phyloP scores from a whole-genome alignment of 305 asterid species.

The Rubia balearica region DNA sequence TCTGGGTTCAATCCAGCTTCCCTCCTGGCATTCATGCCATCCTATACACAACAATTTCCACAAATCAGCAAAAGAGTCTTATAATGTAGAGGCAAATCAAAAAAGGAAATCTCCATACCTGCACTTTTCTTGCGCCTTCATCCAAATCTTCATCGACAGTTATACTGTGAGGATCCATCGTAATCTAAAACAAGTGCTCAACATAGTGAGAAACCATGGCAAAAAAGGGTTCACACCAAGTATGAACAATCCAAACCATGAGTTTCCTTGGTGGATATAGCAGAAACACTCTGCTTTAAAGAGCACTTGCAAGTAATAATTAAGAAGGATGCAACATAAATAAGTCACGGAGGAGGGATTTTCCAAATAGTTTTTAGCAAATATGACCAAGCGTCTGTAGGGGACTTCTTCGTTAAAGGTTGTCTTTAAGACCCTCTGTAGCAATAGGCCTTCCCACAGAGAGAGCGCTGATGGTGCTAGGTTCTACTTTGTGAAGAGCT shows the following conservation, averaged over 20 bases:
- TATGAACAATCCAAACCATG: not conserved
- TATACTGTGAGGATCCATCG: constrained; percentile 58
- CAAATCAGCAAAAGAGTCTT: constrained; percentile 1
- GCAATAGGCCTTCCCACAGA: not conserved
- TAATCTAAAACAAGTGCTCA: constrained; percentile 34
- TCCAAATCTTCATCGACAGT: constrained; percentile 80
- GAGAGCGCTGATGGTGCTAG: not conserved
- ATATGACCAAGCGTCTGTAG: too few species aligned
- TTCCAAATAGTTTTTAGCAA: too few species aligned
- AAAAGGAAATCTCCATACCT: constrained; percentile 36
- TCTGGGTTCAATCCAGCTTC: constrained; percentile 47
- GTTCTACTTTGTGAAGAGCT: not conserved
- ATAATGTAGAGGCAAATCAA: not conserved
- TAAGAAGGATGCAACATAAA: too few species aligned
- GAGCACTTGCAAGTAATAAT: not conserved
- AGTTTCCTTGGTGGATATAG: not conserved
- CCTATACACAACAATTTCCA: constrained; percentile 28
- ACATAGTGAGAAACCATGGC: not conserved
- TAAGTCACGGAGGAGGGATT: too few species aligned
- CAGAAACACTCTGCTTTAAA: not conserved
- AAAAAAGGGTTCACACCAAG: not conserved
- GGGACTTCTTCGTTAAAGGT: not conserved
- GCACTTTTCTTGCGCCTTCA: constrained; percentile 60
- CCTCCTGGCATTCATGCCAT: constrained; percentile 43
- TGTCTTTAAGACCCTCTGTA: not conserved